Percentiles rank a stretch among this genome's conserved stretches.
Evolutionary conservation across 2,329 filamentous ascomycete species (phyloP).

Genomic region (Monilinia aucupariae): DNA sequence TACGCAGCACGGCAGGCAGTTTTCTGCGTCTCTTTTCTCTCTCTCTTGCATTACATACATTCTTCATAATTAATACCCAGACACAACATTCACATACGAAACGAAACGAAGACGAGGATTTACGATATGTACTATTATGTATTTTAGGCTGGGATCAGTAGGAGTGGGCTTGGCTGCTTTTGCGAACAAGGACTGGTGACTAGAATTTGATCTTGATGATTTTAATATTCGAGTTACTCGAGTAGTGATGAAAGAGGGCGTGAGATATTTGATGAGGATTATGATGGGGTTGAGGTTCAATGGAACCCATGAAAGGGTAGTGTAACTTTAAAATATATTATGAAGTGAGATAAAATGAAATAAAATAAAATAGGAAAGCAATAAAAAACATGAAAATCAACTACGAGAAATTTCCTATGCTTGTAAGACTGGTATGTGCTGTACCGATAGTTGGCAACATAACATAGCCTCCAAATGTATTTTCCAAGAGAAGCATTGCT

Average conservation of each 20-base stretch:
- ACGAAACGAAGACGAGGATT: background rate
- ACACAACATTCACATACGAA: background rate
- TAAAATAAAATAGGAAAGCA: background rate
- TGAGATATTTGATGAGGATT: background rate
- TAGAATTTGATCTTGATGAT: background rate
- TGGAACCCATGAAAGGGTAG: background rate
- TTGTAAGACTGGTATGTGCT: background rate
- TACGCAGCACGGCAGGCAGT: background rate
- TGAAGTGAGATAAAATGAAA: constrained; percentile 4
- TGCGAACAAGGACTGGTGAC: background rate
- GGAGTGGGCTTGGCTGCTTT: background rate
- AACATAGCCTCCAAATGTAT: background rate
- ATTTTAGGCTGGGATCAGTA: background rate
- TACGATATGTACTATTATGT: constrained; percentile 6
- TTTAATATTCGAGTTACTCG: background rate
- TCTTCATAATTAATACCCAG: constrained; percentile 5
- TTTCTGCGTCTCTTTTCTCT: background rate
- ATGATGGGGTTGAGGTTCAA: background rate
- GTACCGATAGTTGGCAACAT: background rate
- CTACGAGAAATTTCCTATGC: background rate
- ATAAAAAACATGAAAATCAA: background rate
- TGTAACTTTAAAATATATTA: background rate
- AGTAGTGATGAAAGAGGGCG: background rate
- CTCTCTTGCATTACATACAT: background rate
- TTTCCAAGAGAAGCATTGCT: background rate